Percentiles rank a stretch among this genome's conserved stretches.
Evolutionary conservation across 768 basidiomycete genomes (phyloP).

Genomic region (Hortiboletus campestris): DNA sequence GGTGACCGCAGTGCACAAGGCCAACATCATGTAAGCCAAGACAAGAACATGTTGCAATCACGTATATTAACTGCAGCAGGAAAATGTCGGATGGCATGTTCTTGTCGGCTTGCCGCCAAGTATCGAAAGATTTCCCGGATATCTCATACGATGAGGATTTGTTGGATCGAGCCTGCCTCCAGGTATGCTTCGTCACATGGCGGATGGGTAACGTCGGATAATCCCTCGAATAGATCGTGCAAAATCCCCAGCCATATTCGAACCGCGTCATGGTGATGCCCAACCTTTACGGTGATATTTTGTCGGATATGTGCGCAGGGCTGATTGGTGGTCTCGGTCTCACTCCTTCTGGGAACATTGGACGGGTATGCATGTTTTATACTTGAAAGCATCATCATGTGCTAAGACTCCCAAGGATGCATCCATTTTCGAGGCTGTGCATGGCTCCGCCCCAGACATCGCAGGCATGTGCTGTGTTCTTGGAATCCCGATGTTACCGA

Average conservation of each 20-base stretch:
- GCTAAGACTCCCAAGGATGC: conserved; percentile 66
- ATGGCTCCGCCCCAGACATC: conserved; percentile 99
- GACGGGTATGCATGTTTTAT: conserved; percentile 56
- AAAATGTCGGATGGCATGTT: conserved; percentile 99
- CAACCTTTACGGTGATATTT: conserved; percentile 93
- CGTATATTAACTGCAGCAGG: conserved; percentile 46
- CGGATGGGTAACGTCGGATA: not conserved
- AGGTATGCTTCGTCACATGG: conserved; percentile 45
- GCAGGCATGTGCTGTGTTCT: conserved; percentile 55
- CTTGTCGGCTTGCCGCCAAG: conserved; percentile 93
- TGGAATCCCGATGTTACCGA: not conserved
- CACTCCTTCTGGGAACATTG: conserved; percentile 97
- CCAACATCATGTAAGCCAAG: conserved; percentile 88
- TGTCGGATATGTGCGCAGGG: conserved; percentile 98
- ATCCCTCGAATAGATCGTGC: conserved; percentile 62
- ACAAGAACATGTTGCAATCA: not conserved
- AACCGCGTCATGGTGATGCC: conserved; percentile 99
- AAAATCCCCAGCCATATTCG: conserved; percentile 89
- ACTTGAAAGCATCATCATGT: conserved; percentile 1
- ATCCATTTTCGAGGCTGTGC: conserved; percentile 99
- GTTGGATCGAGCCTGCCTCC: conserved; percentile 92
- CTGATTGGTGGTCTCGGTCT: conserved; percentile 97
- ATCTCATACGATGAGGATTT: conserved; percentile 96
- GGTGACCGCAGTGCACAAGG: conserved; percentile 99
- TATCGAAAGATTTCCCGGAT: conserved; percentile 93